Evolutionary conservation across 179 eudicot species (phyloP), one percentile per base, ranked within the genome.

Genomic region (Dionaea muscipula): DNA sequence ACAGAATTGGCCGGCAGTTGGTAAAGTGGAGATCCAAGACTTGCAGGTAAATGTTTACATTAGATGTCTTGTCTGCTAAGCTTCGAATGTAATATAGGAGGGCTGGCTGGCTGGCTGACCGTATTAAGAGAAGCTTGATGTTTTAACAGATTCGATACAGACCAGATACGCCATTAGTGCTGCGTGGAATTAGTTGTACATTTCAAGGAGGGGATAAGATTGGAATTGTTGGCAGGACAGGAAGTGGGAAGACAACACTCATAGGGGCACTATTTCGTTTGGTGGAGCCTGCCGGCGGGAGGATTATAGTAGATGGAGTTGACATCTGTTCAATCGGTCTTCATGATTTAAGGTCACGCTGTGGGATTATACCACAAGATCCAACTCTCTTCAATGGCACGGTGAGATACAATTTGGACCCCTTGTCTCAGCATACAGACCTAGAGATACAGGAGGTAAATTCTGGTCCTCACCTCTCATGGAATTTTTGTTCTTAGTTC

Each of bases 191-290:
- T 57, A 82, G 74, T 44, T 88, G 96, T 69, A 82, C 82, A 26
- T 80, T 85, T 61, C 74, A 88, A 79, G 96, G 88, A 44, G 94
- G 90, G 35, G 74, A 82, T 61, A 87, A 75, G 55, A 75, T 87
- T 49, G 95, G 95, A n/a, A 76, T 86, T 39, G 95, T 86, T 64
- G 95, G 95, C 39, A 78, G 94, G 53, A 84, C 94, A 0, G 96
- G 94, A 39, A 87, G 94, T 68, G 96, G 96, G 46, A 87, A 87
- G 67, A 82, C 82, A 20, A 84, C 96, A n/a, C 80, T 88, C 2
- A 88, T 80, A 4, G 76, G 96, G 31, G 91, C 96, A 0, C 49
- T 88, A 26, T 88, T 88, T 70, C 82, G 96, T 25, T 61, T 87
- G 38, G 91, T 88, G 28, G 96, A 88, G 61, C 87, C 87, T 2